Conservation (phyloP, 768 basidiomycete genomes). For the Lactarius akahatsu region DNA sequence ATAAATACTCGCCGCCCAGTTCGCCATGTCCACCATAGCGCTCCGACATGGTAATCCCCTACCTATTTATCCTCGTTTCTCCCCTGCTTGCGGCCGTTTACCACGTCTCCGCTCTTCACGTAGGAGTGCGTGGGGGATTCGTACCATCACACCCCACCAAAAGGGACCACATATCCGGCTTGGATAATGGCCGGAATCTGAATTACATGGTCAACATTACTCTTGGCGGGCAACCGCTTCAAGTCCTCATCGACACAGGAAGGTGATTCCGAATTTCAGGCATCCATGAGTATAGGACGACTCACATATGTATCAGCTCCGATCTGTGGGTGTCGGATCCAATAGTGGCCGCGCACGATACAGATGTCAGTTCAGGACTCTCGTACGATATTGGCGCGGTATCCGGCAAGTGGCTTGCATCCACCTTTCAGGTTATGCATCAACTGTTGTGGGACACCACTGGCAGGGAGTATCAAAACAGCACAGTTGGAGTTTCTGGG, state of each 20-base stretch:
- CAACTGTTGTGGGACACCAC: conserved; percentile 20
- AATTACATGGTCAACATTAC: conserved; percentile 36
- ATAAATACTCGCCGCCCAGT: not conserved
- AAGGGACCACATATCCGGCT: conserved; percentile 2
- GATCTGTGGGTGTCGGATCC: conserved; percentile 36
- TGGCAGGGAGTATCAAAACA: conserved; percentile 32
- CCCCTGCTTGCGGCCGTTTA: not conserved
- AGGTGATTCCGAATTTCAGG: conserved; percentile 30
- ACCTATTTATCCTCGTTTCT: not conserved
- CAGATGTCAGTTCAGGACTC: conserved; percentile 30
- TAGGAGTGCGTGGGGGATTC: conserved; percentile 31
- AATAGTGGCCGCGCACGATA: conserved; percentile 30
- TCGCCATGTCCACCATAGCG: not conserved
- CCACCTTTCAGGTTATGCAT: not conserved
- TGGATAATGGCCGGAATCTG: conserved; percentile 30
- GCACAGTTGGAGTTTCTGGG: conserved; percentile 33
- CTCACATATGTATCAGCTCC: conserved; percentile 28
- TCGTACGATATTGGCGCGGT: conserved; percentile 12
- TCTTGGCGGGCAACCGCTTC: conserved; percentile 31
- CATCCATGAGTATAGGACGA: not conserved
- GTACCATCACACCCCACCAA: conserved; percentile 6
- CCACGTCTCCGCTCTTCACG: conserved; percentile 4
- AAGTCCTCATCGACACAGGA: conserved; percentile 38
- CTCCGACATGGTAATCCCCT: not conserved
- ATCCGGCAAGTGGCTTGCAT: conserved; percentile 9